These are phyloP conservation scores for Salisapilia sapeloensis DNA, from an alignment of 352 stramenopile genomes.

Conservation along the genomic window DNA sequence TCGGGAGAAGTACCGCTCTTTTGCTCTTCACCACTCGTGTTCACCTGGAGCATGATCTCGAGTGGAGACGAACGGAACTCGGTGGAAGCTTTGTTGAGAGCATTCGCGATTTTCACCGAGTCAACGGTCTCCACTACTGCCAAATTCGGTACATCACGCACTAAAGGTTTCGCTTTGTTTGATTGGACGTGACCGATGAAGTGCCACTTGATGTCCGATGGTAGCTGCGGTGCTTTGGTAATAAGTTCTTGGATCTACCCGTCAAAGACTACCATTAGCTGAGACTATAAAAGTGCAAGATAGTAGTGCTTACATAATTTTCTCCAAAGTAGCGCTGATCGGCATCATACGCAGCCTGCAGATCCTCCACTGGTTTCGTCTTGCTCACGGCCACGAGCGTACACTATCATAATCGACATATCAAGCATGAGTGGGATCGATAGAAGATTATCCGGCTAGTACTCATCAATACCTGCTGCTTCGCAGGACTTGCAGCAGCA, in stretches of 20 bases:
- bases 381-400: slow-evolving; percentile 90
- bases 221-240: slow-evolving; percentile 83
- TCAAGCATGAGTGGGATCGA: not conserved
- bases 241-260: slow-evolving; percentile 90
- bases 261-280: not conserved
- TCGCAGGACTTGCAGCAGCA: slow-evolving; percentile 22
- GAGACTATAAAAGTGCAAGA: not conserved
- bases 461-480: slow-evolving; percentile 13
- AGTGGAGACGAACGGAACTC: slow-evolving; percentile 60
- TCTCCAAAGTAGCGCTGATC: slow-evolving; percentile 94
- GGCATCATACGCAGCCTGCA: slow-evolving; percentile 81
- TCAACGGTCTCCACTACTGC: slow-evolving; percentile 94
- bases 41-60: slow-evolving; percentile 94
- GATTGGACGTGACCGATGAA: slow-evolving; percentile 98
- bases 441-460: not conserved
- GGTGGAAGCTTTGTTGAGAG: slow-evolving; percentile 81
- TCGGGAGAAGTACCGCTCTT: slow-evolving; percentile 84
- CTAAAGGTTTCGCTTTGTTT: slow-evolving; percentile 92
- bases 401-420: slow-evolving; percentile 10
- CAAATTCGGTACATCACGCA: slow-evolving; percentile 85
- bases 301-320: slow-evolving; percentile 84
- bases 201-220: slow-evolving; percentile 90
- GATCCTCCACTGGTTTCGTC: slow-evolving; percentile 83
- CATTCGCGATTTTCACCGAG: slow-evolving; percentile 92
- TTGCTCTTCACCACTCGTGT: slow-evolving; percentile 95